A percentile compares a stretch with the other conserved stretches of the same genome.
These are phyloP conservation scores for Penicillium cinerascens DNA, from an alignment of 495 filamentous ascomycete genomes.

Conservation along the genomic window DNA sequence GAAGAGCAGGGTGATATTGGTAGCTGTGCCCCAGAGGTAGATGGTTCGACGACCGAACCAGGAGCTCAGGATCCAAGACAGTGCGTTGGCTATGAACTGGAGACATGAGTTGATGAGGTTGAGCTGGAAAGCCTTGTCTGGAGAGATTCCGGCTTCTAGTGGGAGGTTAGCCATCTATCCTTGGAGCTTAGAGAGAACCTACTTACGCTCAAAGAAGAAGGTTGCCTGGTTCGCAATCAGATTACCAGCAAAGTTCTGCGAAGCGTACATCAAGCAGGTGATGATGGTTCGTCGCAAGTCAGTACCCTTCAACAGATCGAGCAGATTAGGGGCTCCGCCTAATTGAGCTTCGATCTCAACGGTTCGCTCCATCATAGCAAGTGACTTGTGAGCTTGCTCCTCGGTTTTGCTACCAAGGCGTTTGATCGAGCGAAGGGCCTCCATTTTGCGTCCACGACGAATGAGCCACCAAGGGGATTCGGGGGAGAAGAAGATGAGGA, in stretches of 20 bases:
- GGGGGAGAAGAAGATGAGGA: slow-evolving; percentile 62
- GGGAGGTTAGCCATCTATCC: slow-evolving; percentile 5
- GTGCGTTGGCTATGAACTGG: slow-evolving; percentile 29
- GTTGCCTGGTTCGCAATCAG: slow-evolving; percentile 27
- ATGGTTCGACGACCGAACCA: slow-evolving; percentile 46
- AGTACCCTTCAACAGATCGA: slow-evolving; percentile 65
- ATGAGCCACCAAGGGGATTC: slow-evolving; percentile 62
- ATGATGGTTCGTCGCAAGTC: slow-evolving; percentile 66
- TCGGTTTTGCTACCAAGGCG: slow-evolving; percentile 55
- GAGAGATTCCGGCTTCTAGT: slow-evolving; percentile 25
- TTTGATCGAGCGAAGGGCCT: slow-evolving; percentile 59
- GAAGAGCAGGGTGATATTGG: slow-evolving; percentile 30
- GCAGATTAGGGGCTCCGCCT: slow-evolving; percentile 52
- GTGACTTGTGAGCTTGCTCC: slow-evolving; percentile 59
- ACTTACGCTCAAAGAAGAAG: slow-evolving; percentile 29
- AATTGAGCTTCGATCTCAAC: slow-evolving; percentile 62
- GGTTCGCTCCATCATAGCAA: slow-evolving; percentile 74
- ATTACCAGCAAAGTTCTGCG: slow-evolving; percentile 37
- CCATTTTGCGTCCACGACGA: slow-evolving; percentile 55
- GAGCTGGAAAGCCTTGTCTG: slow-evolving; percentile 28
- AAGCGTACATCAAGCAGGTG: slow-evolving; percentile 53
- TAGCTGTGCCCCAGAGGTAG: slow-evolving; percentile 41
- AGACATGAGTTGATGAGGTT: slow-evolving; percentile 39
- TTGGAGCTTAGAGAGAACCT: neutral
- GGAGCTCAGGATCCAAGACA: slow-evolving; percentile 24